Evolutionary conservation across 371 early-diverging fungal genomes (phyloP).

Genomic region (Fennellomyces sp.): DNA sequence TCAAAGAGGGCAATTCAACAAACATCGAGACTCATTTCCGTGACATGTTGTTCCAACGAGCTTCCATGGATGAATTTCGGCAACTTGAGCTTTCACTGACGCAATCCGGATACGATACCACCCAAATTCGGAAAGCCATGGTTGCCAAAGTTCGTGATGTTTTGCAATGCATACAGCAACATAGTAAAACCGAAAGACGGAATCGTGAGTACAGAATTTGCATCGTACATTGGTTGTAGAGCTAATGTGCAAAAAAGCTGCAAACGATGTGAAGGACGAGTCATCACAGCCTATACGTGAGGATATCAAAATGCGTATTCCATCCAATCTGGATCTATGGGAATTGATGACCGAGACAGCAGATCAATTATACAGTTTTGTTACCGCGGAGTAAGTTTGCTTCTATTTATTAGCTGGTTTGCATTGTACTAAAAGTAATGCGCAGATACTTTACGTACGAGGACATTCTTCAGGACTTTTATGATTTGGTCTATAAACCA

Average conservation of each 20-base stretch:
- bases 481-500: constrained; percentile 60
- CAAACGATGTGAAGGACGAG: neutral
- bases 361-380: constrained; percentile 80
- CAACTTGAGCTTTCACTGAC: constrained; percentile 50
- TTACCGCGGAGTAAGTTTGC: constrained; percentile 56
- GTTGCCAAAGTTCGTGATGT: constrained; percentile 68
- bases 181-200: constrained; percentile 24
- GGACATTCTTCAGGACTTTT: constrained; percentile 66
- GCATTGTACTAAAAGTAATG: neutral
- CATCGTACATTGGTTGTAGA: neutral
- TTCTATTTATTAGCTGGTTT: neutral
- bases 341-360: constrained; percentile 78
- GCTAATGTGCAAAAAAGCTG: neutral
- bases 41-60: constrained; percentile 76
- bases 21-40: constrained; percentile 62
- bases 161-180: constrained; percentile 65
- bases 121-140: constrained; percentile 71
- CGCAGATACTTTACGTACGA: constrained; percentile 65
- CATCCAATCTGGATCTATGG: constrained; percentile 72
- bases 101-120: constrained; percentile 45
- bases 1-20: constrained; percentile 61
- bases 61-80: constrained; percentile 76
- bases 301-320: constrained; percentile 66
- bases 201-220: constrained; percentile 9
- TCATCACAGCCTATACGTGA: constrained; percentile 25